Evolutionary conservation across 257 asterid genomes (phyloP).

Genomic region (Solanum virginianum): DNA sequence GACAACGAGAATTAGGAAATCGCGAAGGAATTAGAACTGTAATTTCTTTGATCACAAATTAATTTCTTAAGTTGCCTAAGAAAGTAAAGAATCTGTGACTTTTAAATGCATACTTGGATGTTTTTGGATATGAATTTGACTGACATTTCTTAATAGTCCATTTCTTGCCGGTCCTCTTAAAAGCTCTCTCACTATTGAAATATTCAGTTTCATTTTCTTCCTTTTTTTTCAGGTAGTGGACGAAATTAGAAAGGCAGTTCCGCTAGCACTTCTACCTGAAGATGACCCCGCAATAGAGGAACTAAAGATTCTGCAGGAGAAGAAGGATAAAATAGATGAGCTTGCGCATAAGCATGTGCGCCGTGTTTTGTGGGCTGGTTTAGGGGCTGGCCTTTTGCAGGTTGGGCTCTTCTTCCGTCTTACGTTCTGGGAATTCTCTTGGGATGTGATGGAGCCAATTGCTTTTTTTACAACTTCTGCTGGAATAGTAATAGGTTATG

Average conservation of each 20-base stretch:
- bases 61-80: neutral
- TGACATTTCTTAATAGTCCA: neutral
- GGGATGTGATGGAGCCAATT: constrained; percentile 97
- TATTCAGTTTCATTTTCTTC: neutral
- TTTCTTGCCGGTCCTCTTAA: neutral
- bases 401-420: constrained; percentile 88
- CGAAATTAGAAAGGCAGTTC: constrained; percentile 70
- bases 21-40: neutral
- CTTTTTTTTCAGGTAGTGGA: constrained; percentile 60
- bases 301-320: constrained; percentile 45
- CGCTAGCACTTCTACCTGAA: constrained; percentile 53
- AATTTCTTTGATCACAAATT: neutral
- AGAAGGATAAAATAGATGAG: constrained; percentile 51
- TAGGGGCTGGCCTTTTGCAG: constrained; percentile 46
- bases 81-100: neutral
- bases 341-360: constrained; percentile 84
- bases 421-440: constrained; percentile 92
- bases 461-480: constrained; percentile 70
- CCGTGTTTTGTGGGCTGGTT: constrained; percentile 65
- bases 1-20: neutral
- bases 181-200: neutral
- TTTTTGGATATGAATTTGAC: neutral
- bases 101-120: neutral
- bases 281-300: constrained; percentile 57
- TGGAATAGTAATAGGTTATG: constrained; percentile 72